A percentile compares a stretch with the other conserved stretches of the same genome.
Conservation (phyloP, 31 red algal species). For the Odonthalia washingtoniensis region DNA sequence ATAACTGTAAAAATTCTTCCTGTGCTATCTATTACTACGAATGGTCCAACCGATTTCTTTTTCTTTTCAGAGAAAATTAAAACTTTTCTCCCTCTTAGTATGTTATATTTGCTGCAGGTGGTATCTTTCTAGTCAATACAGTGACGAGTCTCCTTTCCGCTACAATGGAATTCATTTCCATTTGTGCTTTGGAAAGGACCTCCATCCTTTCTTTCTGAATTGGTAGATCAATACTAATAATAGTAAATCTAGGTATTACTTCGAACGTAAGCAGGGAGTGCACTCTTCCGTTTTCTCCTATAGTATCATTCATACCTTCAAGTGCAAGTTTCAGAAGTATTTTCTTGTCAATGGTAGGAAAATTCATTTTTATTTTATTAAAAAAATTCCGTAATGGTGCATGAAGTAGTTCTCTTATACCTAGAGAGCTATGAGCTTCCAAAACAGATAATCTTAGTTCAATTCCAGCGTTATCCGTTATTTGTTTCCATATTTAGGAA, state of each 20-base stretch:
- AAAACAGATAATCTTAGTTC: conserved; percentile 15
- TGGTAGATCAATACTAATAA: not conserved
- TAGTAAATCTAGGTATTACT: conserved; percentile 31
- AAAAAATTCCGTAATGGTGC: conserved; percentile 32
- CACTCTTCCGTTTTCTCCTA: conserved; percentile 29
- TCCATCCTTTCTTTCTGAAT: not conserved
- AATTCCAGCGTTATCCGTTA: conserved; percentile 1
- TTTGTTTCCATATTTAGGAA: conserved; percentile 22
- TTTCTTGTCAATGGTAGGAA: conserved; percentile 8
- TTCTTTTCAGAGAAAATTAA: no score
- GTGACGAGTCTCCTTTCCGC: not conserved
- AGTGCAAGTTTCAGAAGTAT: not conserved
- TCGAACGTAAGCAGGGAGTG: conserved; percentile 50
- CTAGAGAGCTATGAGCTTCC: conserved; percentile 40
- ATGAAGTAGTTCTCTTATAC: conserved; percentile 38
- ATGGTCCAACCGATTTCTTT: no score
- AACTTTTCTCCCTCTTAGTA: not conserved
- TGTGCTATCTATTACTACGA: no score
- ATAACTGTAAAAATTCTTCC: no score
- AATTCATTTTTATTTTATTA: not conserved
- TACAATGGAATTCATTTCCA: not conserved
- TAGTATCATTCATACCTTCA: conserved; percentile 49
- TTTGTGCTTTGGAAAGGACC: conserved; percentile 1
- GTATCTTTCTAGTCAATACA: not conserved
- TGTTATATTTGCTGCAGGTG: not conserved